Base-by-base conservation (phyloP, 768 basidiomycete genomes). In the Ramaria rubella region DNA sequence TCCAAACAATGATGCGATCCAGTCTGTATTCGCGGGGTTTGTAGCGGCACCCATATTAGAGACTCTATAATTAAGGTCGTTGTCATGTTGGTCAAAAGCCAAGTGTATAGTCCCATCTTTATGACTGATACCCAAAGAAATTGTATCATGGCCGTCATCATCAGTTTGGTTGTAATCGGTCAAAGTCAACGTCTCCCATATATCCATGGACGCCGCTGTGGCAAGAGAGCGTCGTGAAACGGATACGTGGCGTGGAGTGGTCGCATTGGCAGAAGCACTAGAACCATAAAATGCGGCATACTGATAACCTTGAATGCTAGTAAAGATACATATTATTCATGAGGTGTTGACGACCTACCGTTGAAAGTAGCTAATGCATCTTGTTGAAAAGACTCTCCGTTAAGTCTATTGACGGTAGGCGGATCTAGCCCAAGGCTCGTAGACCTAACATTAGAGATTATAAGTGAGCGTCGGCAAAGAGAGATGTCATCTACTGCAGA, bases 81-180 rank as follows among this genome's bases (percentile, higher is more conserved):
- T 71, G 59, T 71, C 70, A 59, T 71, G 72, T 54, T 74, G 71
- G 42, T 73, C 71, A 49, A 70, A 72, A 3, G 67, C 67, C 1
- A 73, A 48, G 38, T 72, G 69, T 1, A 73, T 55, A 1, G 70
- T 70, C 3, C 72, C 72, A 34, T 73, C 72, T 19, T 65, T 65
- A n/a, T 59, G 65, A 5, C 71, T 71, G 3, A 73, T 70, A 2
- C 72, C 72, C 1, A 73, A 42, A 0, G 71, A 70, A 1, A 73
- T 73, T 8, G 69, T 73, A 50, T 72, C 67, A 43, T 73, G 71
- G 0, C 72, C 72, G 27, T 73, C 72, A 38, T 73, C 72, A 7
- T 70, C 66, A 2, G 69, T 69, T 40, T 72, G 69, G 45, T 69
- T 65, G 54, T 73, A 73, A 44, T 73, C 72, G 21, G 56, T 57